Evolutionary conservation across 129 eudicot species (phyloP).

Genomic region (Mikania micrantha): DNA sequence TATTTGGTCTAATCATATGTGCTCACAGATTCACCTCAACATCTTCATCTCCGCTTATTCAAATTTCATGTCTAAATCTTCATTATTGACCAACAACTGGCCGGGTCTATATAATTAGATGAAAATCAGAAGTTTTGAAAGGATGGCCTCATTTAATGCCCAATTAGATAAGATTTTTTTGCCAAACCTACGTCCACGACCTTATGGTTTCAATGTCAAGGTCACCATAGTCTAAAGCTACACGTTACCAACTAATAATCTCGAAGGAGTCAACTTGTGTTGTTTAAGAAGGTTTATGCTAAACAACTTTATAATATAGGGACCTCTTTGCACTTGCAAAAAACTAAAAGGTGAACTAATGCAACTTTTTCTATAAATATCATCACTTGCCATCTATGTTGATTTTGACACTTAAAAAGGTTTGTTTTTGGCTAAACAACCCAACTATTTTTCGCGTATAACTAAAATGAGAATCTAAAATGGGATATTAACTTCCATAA

Average conservation of each 20-base stretch:
- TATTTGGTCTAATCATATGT: too few species aligned
- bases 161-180: too few species aligned
- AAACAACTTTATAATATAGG: neutral
- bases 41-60: too few species aligned
- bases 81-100: too few species aligned
- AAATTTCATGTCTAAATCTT: too few species aligned
- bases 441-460: constrained; percentile 13
- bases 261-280: neutral
- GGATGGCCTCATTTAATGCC: too few species aligned
- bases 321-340: neutral
- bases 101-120: too few species aligned
- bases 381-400: constrained; percentile 12
- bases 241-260: neutral
- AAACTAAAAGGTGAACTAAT: neutral
- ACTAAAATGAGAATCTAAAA: neutral
- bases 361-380: neutral
- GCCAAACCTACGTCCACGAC: too few species aligned
- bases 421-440: constrained; percentile 18
- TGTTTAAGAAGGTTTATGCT: neutral
- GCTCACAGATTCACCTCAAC: too few species aligned
- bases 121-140: too few species aligned
- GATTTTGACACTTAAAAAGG: constrained; percentile 10
- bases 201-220: neutral
- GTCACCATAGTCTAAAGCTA: neutral
- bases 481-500: neutral